Evolutionary conservation across 2,329 filamentous ascomycete genomes (phyloP).

Genomic region (Fusarium foetens): DNA sequence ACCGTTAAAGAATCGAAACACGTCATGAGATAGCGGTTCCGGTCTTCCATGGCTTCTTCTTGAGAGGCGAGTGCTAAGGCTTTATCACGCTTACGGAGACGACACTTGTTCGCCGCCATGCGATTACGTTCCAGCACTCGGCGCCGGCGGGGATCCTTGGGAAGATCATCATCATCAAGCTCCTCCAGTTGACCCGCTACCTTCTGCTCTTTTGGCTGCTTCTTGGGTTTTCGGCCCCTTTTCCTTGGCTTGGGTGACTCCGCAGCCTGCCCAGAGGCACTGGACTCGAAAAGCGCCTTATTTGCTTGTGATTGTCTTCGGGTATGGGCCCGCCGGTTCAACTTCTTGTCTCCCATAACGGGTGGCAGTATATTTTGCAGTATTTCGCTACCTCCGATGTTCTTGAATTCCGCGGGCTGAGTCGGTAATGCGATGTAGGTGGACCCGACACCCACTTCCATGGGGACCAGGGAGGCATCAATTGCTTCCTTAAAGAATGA

Average conservation of each 20-base stretch:
- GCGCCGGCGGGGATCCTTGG: conserved; percentile 38
- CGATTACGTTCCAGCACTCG: conserved; percentile 47
- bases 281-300: background rate
- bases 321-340: background rate
- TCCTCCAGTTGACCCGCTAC: conserved; percentile 2
- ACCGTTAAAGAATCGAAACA: conserved; percentile 41
- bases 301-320: background rate
- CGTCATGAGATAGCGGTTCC: conserved; percentile 44
- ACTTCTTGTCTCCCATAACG: background rate
- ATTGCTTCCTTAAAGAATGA: background rate
- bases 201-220: conserved; percentile 18
- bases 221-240: conserved; percentile 42
- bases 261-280: background rate
- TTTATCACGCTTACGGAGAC: conserved; percentile 45
- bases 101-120: conserved; percentile 47
- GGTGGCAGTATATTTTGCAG: background rate
- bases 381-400: background rate
- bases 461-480: background rate
- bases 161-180: conserved; percentile 34
- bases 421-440: background rate
- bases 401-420: background rate
- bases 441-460: background rate
- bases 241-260: conserved; percentile 30
- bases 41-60: conserved; percentile 45
- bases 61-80: conserved; percentile 43